phyloP scores from a whole-genome alignment of 768 basidiomycete genomes.

The Rhizopogon vinicolor region DNA sequence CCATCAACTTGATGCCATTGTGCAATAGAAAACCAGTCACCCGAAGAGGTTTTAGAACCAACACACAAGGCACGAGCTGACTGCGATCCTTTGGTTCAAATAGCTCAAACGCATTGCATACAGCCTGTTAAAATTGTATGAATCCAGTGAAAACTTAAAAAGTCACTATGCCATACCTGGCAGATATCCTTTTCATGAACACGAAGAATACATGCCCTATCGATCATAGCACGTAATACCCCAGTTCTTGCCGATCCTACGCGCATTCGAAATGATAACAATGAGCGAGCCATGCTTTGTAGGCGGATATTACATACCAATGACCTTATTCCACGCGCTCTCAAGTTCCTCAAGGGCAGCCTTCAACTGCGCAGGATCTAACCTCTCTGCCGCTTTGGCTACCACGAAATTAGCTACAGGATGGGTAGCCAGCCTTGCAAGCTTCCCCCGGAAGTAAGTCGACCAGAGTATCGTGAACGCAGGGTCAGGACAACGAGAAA shows the following conservation, averaged over 20 bases:
- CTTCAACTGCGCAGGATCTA: constrained; percentile 50
- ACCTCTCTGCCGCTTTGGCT: constrained; percentile 68
- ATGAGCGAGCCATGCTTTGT: background rate
- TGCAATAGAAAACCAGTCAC: constrained; percentile 17
- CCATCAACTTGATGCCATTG: constrained; percentile 15
- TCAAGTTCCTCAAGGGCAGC: constrained; percentile 57
- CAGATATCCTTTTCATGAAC: constrained; percentile 44
- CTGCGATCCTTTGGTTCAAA: constrained; percentile 41
- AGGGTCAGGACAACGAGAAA: constrained; percentile 52
- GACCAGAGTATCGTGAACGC: constrained; percentile 72
- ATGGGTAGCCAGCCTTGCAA: constrained; percentile 72
- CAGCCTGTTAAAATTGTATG: constrained; percentile 39
- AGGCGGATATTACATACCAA: constrained; percentile 48
- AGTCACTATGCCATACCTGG: constrained; percentile 42
- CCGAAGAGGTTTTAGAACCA: constrained; percentile 47
- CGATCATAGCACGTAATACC: constrained; percentile 71
- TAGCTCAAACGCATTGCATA: constrained; percentile 57
- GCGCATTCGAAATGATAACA: background rate
- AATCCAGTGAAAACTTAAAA: background rate
- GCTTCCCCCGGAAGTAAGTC: constrained; percentile 71
- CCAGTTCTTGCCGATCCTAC: constrained; percentile 70
- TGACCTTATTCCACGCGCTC: constrained; percentile 53
- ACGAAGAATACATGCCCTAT: constrained; percentile 51
- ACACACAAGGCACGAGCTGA: constrained; percentile 62
- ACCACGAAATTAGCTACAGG: constrained; percentile 95